A percentile compares a stretch with the other conserved stretches of the same genome.
These are phyloP conservation scores for Fusarium sp. DNA, from an alignment of 2,329 filamentous ascomycete species.

Conservation along the genomic window DNA sequence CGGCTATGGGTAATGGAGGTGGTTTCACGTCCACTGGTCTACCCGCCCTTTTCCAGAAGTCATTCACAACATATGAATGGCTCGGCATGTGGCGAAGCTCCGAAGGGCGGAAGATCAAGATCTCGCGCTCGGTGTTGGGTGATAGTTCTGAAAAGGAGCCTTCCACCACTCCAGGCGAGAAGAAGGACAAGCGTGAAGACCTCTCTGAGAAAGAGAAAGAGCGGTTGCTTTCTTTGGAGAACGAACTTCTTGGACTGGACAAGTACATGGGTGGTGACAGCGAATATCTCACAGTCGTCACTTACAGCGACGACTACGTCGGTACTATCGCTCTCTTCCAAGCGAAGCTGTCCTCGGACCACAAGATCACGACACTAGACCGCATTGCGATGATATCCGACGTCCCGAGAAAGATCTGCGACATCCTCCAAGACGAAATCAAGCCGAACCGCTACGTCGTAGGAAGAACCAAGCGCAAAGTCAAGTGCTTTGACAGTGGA, in stretches of 20 bases:
- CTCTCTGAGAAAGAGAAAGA: not conserved
- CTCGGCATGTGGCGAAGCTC: constrained; percentile 15
- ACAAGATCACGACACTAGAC: not conserved
- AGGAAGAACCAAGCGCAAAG: not conserved
- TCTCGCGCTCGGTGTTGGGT: not conserved
- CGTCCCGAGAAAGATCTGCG: not conserved
- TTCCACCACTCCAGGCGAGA: not conserved
- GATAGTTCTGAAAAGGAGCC: not conserved
- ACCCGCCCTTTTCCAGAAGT: not conserved
- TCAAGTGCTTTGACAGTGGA: constrained; percentile 9
- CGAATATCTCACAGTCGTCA: constrained; percentile 4
- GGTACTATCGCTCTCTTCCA: constrained; percentile 8
- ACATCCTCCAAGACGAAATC: constrained; percentile 1
- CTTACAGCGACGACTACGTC: constrained; percentile 6
- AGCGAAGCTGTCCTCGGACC: not conserved
- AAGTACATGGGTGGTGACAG: constrained; percentile 12
- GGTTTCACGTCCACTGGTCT: not conserved
- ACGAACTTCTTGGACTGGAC: constrained; percentile 7
- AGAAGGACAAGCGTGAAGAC: not conserved
- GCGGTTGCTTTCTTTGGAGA: not conserved
- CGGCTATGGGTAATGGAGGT: not conserved
- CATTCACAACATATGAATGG: constrained; percentile 8
- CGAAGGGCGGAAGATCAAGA: not conserved
- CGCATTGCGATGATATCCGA: constrained; percentile 6
- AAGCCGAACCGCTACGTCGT: constrained; percentile 10